Percentiles rank a stretch among this genome's conserved stretches.
Conservation (phyloP, 2,329 filamentous ascomycete genomes). For the Fusarium sp. region DNA sequence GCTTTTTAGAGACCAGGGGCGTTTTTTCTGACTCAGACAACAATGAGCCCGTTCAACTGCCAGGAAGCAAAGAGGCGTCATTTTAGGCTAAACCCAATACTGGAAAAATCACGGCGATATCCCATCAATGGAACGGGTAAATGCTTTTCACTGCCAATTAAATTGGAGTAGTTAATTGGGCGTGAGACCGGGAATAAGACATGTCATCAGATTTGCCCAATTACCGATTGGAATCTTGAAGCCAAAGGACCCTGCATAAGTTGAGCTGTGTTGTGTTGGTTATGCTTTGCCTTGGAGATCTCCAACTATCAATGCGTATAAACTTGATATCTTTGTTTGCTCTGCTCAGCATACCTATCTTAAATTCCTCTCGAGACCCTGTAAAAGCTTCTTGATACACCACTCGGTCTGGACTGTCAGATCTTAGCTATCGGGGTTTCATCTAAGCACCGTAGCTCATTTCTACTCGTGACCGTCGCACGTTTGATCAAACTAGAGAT, state of each 20-base stretch:
- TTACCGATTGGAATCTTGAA: slow-evolving; percentile 39
- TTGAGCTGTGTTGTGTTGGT: slow-evolving; percentile 15
- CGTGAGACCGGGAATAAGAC: slow-evolving; percentile 29
- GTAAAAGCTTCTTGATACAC: not conserved
- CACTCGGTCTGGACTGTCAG: slow-evolving; percentile 4
- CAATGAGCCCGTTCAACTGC: slow-evolving; percentile 2
- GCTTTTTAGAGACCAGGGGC: slow-evolving; percentile 3
- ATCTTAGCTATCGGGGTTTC: not conserved
- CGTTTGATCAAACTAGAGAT: not conserved
- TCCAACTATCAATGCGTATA: not conserved
- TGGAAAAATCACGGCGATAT: slow-evolving; percentile 34
- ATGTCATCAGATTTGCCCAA: slow-evolving; percentile 37
- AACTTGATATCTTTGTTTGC: not conserved
- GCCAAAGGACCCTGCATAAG: slow-evolving; percentile 41
- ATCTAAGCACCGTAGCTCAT: not conserved
- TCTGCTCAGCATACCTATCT: not conserved
- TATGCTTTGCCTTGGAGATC: slow-evolving; percentile 15
- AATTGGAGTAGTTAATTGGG: slow-evolving; percentile 6
- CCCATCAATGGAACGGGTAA: slow-evolving; percentile 1
- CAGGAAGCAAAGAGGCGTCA: not conserved
- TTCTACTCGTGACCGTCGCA: not conserved
- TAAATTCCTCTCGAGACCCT: slow-evolving; percentile 4
- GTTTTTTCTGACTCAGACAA: slow-evolving; percentile 36
- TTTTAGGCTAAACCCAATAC: slow-evolving; percentile 39
- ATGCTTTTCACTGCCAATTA: slow-evolving; percentile 12